These are phyloP conservation scores for Coemansia sp. DNA, from an alignment of 192 early-diverging fungal genomes.

Conservation along the genomic window DNA sequence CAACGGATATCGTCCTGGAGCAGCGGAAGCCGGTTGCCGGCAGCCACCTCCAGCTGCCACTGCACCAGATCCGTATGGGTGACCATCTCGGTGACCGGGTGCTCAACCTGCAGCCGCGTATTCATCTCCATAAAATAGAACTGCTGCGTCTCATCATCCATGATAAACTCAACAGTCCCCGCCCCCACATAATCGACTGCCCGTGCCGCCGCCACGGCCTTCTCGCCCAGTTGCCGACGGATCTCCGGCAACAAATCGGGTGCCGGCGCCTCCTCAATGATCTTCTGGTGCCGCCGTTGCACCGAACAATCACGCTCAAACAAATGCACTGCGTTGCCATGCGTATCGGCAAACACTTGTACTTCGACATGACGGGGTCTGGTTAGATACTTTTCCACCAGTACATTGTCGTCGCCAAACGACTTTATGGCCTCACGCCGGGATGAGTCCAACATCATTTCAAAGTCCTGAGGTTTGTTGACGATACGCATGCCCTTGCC, in stretches of 20 bases:
- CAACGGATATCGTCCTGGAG: constrained; percentile 57
- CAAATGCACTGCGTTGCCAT: constrained; percentile 83
- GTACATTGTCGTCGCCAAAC: constrained; percentile 82
- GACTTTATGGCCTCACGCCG: constrained; percentile 82
- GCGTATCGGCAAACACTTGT: constrained; percentile 89
- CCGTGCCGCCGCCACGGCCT: constrained; percentile 88
- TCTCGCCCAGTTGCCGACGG: constrained; percentile 64
- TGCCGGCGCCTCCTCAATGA: constrained; percentile 94
- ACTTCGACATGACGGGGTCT: constrained; percentile 91
- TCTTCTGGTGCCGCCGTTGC: constrained; percentile 93
- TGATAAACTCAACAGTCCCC: constrained; percentile 96
- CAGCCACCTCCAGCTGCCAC: constrained; percentile 92
- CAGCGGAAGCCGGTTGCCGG: constrained; percentile 77
- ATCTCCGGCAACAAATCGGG: constrained; percentile 72
- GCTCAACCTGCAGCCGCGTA: constrained; percentile 89
- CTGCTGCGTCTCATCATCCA: constrained; percentile 77
- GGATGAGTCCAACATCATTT: constrained; percentile 77
- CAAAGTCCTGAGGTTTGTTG: constrained; percentile 65
- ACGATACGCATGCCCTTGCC: constrained; percentile 98
- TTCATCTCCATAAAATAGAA: constrained; percentile 99
- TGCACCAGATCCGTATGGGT: constrained; percentile 89
- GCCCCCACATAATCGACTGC: constrained; percentile 93
- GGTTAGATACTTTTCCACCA: constrained; percentile 89
- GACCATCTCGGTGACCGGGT: constrained; percentile 96
- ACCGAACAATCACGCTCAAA: constrained; percentile 96